These are phyloP conservation scores for Phytophthora palmivora DNA, from an alignment of 352 stramenopile species.

Conservation along the genomic window DNA sequence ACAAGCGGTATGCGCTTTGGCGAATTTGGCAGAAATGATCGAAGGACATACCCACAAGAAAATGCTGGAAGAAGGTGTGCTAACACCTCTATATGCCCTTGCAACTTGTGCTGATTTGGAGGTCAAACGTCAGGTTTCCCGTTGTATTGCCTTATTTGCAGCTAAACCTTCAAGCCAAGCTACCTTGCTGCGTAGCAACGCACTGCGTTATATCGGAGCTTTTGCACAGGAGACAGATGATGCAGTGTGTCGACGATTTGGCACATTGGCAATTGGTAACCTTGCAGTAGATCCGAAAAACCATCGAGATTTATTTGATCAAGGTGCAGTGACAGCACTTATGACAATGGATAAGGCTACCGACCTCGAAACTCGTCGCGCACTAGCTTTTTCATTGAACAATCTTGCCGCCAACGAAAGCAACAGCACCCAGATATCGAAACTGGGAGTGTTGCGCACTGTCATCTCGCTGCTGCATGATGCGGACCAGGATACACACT, in stretches of 20 bases:
- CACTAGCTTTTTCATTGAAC: slow-evolving; percentile 95
- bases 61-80: slow-evolving; percentile 93
- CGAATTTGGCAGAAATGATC: slow-evolving; percentile 97
- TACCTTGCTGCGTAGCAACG: slow-evolving; percentile 87
- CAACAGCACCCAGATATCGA: slow-evolving; percentile 89
- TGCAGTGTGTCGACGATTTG: slow-evolving; percentile 88
- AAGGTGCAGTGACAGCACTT: slow-evolving; percentile 89
- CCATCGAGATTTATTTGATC: slow-evolving; percentile 94
- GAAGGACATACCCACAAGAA: slow-evolving; percentile 95
- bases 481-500: slow-evolving; percentile 92
- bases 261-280: slow-evolving; percentile 92
- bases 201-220: slow-evolving; percentile 87
- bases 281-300: slow-evolving; percentile 88
- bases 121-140: slow-evolving; percentile 92
- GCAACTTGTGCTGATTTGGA: slow-evolving; percentile 80
- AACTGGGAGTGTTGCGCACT: slow-evolving; percentile 86
- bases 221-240: slow-evolving; percentile 89
- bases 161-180: slow-evolving; percentile 92
- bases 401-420: slow-evolving; percentile 93
- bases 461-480: slow-evolving; percentile 90
- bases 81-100: slow-evolving; percentile 92
- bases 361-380: slow-evolving; percentile 92
- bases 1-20: slow-evolving; percentile 93
- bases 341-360: slow-evolving; percentile 85
- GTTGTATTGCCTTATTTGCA: slow-evolving; percentile 94